Percentiles rank a stretch among this genome's conserved stretches.
phyloP scores from a whole-genome alignment of 768 basidiomycete species.

The Lentinus brumalis region DNA sequence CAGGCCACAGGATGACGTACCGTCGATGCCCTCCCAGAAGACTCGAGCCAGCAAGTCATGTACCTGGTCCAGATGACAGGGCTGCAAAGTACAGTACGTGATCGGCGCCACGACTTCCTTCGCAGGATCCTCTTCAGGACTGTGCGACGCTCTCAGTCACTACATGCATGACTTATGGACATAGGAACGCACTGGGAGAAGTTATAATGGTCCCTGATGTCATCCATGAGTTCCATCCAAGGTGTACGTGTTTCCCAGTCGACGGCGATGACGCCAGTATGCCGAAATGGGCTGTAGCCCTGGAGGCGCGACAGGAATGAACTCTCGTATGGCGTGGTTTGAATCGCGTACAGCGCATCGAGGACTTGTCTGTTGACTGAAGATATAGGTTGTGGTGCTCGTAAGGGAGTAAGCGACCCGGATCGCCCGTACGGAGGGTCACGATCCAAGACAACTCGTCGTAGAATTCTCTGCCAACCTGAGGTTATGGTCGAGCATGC shows the following conservation, averaged over 20 bases:
- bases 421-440: background rate
- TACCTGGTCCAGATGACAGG: conserved; percentile 64
- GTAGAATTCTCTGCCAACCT: conserved; percentile 9
- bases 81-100: conserved; percentile 60
- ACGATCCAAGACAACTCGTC: conserved; percentile 8
- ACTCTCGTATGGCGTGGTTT: conserved; percentile 61
- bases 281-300: conserved; percentile 38
- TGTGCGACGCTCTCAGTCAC: conserved; percentile 26
- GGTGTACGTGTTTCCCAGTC: conserved; percentile 75
- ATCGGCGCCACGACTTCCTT: conserved; percentile 53
- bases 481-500: background rate
- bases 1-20: conserved; percentile 38
- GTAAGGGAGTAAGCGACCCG: conserved; percentile 38
- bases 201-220: conserved; percentile 65
- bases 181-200: conserved; percentile 46
- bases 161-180: background rate
- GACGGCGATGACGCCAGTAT: conserved; percentile 49
- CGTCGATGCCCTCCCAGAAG: conserved; percentile 81
- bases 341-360: conserved; percentile 55
- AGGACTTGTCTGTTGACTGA: conserved; percentile 39
- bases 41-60: conserved; percentile 67
- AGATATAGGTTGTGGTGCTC: conserved; percentile 28
- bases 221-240: conserved; percentile 77
- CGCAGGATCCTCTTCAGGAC: conserved; percentile 55
- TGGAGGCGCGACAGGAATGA: conserved; percentile 70